Evolutionary conservation across 306 rosid genomes (phyloP), one percentile per base, ranked within the genome.

Genomic region (Benincasa hispida): DNA sequence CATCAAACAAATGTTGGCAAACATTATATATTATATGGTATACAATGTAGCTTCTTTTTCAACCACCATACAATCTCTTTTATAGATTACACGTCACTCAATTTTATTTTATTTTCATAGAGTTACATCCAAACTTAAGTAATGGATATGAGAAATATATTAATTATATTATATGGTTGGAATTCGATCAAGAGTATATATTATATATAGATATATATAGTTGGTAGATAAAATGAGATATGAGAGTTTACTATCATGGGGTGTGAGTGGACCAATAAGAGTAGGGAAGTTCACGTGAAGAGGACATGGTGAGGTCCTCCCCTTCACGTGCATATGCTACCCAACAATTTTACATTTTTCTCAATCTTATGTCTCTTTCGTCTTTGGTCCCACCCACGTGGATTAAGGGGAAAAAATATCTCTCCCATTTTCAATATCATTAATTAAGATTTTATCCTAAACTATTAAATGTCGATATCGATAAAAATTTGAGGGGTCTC

Each of bases 301-400:
- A 15, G 75, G 75, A 69, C 14, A n/a, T 24, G 54, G 75, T 14
- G 21, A 45, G 55, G 22, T 37, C 75, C 56, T 69, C 37, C 75
- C n/a, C 56, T 42, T 69, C 75, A 69, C 75, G 75, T 69, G 75
- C 56, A 45, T 3, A 25, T 69, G 75, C 34, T 41, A 41, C 10
- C 74, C 74, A 32, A 68, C 74, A 65, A 10, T 65, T 65, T 7
- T 22, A 41, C 18, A 21, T 69, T 69, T 45, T 69, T 42, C 56
- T 42, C 75, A 41, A 69, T 69, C 75, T 42, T 27, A 8, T 24
- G 75, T 45, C 75, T 45, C 37, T 69, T 39, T 67, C 74, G 30
- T 67, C 54, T 67, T 39, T 5, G 48, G 72, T 13, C 75, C 75
- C 56, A 69, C 56, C 75, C 75, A 69, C 75, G 75, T 69, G 75